A percentile compares a stretch with the other conserved stretches of the same genome.
Conservation (phyloP, 768 basidiomycete species). For the Rhizopogon vulgaris region DNA sequence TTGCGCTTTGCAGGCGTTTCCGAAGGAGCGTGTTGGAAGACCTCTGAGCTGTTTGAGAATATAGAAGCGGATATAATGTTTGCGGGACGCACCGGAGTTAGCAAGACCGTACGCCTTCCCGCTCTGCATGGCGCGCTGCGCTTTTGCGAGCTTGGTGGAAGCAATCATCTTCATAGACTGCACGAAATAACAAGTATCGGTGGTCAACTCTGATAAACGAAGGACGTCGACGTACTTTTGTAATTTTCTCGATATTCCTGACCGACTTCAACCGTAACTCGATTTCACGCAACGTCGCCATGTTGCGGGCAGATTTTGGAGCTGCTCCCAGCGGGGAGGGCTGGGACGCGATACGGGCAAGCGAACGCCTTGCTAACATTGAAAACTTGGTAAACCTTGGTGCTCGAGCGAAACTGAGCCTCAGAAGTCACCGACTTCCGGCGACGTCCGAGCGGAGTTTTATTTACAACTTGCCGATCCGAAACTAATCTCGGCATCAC, state of each 20-base stretch:
- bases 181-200: slow-evolving; percentile 6
- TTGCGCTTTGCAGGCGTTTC: slow-evolving; percentile 68
- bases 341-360: slow-evolving; percentile 37
- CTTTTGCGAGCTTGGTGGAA: slow-evolving; percentile 93
- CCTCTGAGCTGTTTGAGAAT: slow-evolving; percentile 45
- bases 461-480: slow-evolving; percentile 13
- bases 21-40: slow-evolving; percentile 73
- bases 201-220: slow-evolving; percentile 7
- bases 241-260: slow-evolving; percentile 98
- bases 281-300: slow-evolving; percentile 97
- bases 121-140: slow-evolving; percentile 85
- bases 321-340: slow-evolving; percentile 33
- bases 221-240: slow-evolving; percentile 59
- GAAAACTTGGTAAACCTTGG: slow-evolving; percentile 10
- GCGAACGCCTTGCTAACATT: slow-evolving; percentile 48
- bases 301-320: slow-evolving; percentile 62
- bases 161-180: slow-evolving; percentile 99
- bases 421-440: slow-evolving; percentile 22
- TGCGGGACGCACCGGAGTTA: slow-evolving; percentile 60
- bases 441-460: slow-evolving; percentile 32
- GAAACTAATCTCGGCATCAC: slow-evolving; percentile 22
- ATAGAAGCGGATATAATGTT: slow-evolving; percentile 3
- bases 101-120: slow-evolving; percentile 93
- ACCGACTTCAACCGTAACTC: slow-evolving; percentile 96
- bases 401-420: slow-evolving; percentile 8